Base-by-base conservation (phyloP, 2,329 filamentous ascomycete genomes). In the Aspergillus terreus region DNA sequence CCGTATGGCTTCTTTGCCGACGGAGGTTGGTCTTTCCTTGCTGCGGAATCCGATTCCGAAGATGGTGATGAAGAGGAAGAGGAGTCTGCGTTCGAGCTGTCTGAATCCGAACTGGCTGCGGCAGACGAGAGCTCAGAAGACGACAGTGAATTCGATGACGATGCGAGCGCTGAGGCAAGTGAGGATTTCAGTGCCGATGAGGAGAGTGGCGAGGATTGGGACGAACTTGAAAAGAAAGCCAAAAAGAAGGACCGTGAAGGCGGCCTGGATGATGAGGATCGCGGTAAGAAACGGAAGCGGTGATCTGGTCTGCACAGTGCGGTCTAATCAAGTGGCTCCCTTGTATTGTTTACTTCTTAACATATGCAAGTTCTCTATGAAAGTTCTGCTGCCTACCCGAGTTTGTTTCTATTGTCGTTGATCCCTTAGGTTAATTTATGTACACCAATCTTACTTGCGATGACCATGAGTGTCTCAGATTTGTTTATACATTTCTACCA, bases 1-100 rank as follows among this genome's bases (percentile, higher is more conserved):
- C 90, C 94, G 2, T 92, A 99, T 68, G 84, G 87, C 62, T 99
- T 99, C 83, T 99, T 96, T 72, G 83, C 81, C 4, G 92, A 97
- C 58, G 94, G 95, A 30, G 94, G 94, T 43, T 99, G 94, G 94
- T 87, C 84, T 1, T 97, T 99, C 82, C 71, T 99, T 53, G 85
- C 86, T 49, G 86, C 86, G 33, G 92, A 96, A 53, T 91, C 87
- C 0, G 94, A 97, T 65, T 89, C 88, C 12, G 91, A 96, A 58
- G 89, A 82, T 41, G 83, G 77, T 1, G 85, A 84, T 1, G 85
- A 88, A 10, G 87, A 90, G 56, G 89, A 94, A 49, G 88, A 94
- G 55, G 94, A 97, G 72, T 90, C 85, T 3, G 92, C 88, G 6
- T 99, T 96, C 63, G 94, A 97, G 72, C 87, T 96, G 49, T 86